Evolutionary conservation across 179 eudicot genomes (phyloP), one percentile per base, ranked within the genome.

Genomic region (Beta macrorhiza): DNA sequence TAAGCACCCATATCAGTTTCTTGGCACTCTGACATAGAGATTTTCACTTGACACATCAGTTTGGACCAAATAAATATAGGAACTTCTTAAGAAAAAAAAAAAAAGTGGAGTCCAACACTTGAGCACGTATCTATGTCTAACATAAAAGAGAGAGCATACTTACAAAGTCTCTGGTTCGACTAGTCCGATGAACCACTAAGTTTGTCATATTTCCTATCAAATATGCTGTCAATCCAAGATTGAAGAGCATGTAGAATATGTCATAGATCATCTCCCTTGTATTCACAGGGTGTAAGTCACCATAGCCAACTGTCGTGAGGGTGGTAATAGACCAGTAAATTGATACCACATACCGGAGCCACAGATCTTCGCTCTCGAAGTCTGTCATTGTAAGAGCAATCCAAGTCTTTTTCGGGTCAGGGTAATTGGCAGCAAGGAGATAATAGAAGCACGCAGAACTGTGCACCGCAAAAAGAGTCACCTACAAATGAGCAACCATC

Each of bases 131-230:
- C 6, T 59, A 29, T 29, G 32, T 29, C 32, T 29, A 29, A 29
- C 32, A 29, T 29, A 14, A 11, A 67, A 32, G 3, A 5, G 5
- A 5, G 11, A 3, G 11, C 1, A 13, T 20, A 90, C 98, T 91
- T 82, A 94, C 98, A 81, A 90, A 94, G 86, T 85, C 85, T 75
- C 93, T 85, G 37, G 98, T 94, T 77, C 90, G 86, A 63, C 90
- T 86, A 67, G 95, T 90, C 14, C 88, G 85, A 79, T 94, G 93
- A 67, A 94, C 98, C 64, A 91, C 92, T 79, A 94, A 85, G 86
- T 93, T 90, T 3, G 98, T 94, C 98, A 94, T 94, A 88, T 94
- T 94, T 78, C 98, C 98, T 22, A 94, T 94, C 78, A 94, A 75
- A 76, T 94, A 94, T 1, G 98, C 83, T 64, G 91, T 88, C 78